Base-by-base conservation (phyloP, 2,329 filamentous ascomycete genomes). In the Exophiala dermatitidis region DNA sequence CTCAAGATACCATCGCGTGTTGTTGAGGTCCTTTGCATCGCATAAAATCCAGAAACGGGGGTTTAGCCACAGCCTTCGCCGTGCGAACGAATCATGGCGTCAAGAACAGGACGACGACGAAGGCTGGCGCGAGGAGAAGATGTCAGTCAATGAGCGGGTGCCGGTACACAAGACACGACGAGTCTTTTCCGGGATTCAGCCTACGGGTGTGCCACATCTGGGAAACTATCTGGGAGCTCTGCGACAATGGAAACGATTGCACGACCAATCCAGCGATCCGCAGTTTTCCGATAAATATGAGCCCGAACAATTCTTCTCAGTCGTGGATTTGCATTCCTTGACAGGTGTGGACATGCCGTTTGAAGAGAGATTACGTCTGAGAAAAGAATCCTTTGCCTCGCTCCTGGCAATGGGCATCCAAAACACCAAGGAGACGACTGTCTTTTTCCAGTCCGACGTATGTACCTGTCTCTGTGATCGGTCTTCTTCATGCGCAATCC, bases 211-310 rank as follows among this genome's bases (percentile, higher is more conserved):
- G 28, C 93, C 93, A 9, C 93, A 98, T 69, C 74, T 98, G 31
- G 93, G 93, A 51, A 98, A 98, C 72, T 98, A 96, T 70, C 79
- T 95, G 7, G 93, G 93, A 29, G 93, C 93, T 10, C 74, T 98
- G 51, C 81, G 82, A 47, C 83, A 89, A 76, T 98, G 93, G 93
- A 85, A 86, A 44, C 77, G 78, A 56, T 76, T 96, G 5, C 91
- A 98, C 61, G 74, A 89, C 56, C 73, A 78, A 36, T 75, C 82
- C 0, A 80, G 83, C 7, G 84, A 78, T 53, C 74, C 56, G 2
- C 37, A 48, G 26, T 38, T 55, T 10, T 30, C 46, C 19, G 8
- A 38, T 19, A 28, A 50, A 5, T 33, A 51, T 5, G 45, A 49
- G 30, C 47, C 47, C n/a, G 33, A 50, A 10, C 60, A 95, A 19